Base-by-base conservation (phyloP, 441 rosid species). In the Populus hybrid region DNA sequence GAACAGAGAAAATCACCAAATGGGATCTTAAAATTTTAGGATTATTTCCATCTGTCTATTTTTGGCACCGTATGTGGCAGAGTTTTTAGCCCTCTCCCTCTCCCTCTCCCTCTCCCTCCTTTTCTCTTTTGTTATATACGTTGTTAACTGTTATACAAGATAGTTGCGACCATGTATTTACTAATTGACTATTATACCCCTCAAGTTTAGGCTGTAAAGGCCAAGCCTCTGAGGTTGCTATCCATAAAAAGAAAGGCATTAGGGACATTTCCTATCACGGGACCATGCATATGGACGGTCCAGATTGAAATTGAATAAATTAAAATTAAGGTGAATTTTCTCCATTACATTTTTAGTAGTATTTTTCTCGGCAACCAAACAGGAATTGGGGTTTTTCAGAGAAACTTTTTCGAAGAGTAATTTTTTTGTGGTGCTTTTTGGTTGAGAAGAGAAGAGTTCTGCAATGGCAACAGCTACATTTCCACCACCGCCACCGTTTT, bases 401-500 rank as follows among this genome's bases (percentile, higher is more conserved):
- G 57, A 4, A 46, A 46, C 20, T 46, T 46, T 46, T 46, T 64
- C 30, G 32, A 64, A 21, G 7, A 9, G 1, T 11, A 12, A 30
- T 30, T 1, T 23, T 64, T 23, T 59, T 26, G 32, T 30, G 32
- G 67, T 12, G 69, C 32, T 30, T 8, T 64, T 64, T 24, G 67
- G 24, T n/a, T 64, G 30, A 12, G 20, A 5, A 5, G 32, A 10
- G 69, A 12, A 28, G 18, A 66, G 32, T 26, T 24, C n/a, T 28
- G 32, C 32, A 50, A 95, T 94, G 98, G 94, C 99, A 32, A 90
- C 99, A 24, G 98, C 97, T 46, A 85, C 97, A 11, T 94, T 91
- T 42, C 99, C 98, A 1, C 99, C 99, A 6, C 97, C 97, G 7
- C 98, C 98, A 2, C 98, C 98, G 6, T 95, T 77, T 83, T 90